Base-by-base conservation (phyloP, 805 yeast genomes). In the Tetrapisispora phaffii region DNA sequence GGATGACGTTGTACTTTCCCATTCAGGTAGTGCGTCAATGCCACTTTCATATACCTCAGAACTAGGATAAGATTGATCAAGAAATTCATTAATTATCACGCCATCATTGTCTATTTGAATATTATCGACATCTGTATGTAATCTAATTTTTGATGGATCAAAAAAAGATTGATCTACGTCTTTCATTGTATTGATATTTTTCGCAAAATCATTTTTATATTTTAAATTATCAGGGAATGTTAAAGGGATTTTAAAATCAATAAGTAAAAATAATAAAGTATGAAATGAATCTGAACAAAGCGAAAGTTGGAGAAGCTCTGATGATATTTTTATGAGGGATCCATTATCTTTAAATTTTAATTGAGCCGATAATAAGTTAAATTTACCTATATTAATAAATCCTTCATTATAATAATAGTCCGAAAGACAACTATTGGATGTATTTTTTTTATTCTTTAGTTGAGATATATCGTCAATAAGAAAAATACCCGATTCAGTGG, bases 231-330 rank as follows among this genome's bases (percentile, higher is more conserved):
- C 79, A 0, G 71, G 69, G 34, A 82, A 79, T 7, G 71, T 62
- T 1, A 85, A 62, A 0, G 89, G 88, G 13, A 76, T 77, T 53
- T 83, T 85, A 53, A 89, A 67, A 55, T 87, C 95, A 47, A 76
- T 79, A 9, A 81, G 50, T 8, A 85, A 55, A 49, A 83, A 94
- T 2, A 78, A 49, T 35, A 89, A 61, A 12, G 90, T 76, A 54
- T 85, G 82, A 0, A 80, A 72, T 0, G 96, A 86, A 58, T 89
- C 97, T 1, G 96, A 90, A 66, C 96, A 88, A 2, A 81, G 47
- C 22, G 78, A 79, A 1, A 82, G 31, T 12, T 43, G 20, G 15
- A 33, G 16, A 47, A 16, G 16, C 37, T 48, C 8, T 39, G 19
- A 8, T 16, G 35, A 7, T 13, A 34, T 7, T 4, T 22, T 20